These are phyloP conservation scores for Zymoseptoria crescenta DNA, from an alignment of 2,329 filamentous ascomycete genomes.

Conservation along the genomic window DNA sequence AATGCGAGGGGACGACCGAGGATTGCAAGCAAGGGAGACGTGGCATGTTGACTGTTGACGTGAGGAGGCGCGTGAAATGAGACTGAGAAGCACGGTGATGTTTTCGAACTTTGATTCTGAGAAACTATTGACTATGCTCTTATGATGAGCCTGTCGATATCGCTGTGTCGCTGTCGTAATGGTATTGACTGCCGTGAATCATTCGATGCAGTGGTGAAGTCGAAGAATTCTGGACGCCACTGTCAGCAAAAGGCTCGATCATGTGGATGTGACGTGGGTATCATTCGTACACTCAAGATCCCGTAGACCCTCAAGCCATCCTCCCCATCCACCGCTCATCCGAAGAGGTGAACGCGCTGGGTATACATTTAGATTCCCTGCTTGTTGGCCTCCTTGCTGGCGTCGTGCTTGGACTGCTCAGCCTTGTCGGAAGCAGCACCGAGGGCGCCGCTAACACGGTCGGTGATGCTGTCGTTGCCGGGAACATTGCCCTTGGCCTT, in stretches of 20 bases:
- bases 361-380: conserved; percentile 22
- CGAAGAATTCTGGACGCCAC: neutral
- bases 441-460: conserved; percentile 48
- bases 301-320: neutral
- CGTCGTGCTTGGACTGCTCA: conserved; percentile 45
- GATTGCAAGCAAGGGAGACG: neutral
- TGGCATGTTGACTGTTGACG: neutral
- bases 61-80: neutral
- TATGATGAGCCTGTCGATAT: neutral
- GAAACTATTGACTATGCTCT: neutral
- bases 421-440: conserved; percentile 47
- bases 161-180: neutral
- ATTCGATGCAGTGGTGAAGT: neutral
- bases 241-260: neutral
- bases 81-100: neutral
- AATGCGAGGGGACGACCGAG: neutral
- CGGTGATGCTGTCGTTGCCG: conserved; percentile 43
- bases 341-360: neutral
- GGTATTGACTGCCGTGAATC: neutral
- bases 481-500: conserved; percentile 52
- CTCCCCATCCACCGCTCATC: neutral
- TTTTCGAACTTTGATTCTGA: neutral
- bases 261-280: neutral
- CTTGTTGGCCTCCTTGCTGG: conserved; percentile 44
- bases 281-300: neutral